Base-by-base conservation (phyloP, 2,329 filamentous ascomycete genomes). In the Hymenoscyphus linearis region DNA sequence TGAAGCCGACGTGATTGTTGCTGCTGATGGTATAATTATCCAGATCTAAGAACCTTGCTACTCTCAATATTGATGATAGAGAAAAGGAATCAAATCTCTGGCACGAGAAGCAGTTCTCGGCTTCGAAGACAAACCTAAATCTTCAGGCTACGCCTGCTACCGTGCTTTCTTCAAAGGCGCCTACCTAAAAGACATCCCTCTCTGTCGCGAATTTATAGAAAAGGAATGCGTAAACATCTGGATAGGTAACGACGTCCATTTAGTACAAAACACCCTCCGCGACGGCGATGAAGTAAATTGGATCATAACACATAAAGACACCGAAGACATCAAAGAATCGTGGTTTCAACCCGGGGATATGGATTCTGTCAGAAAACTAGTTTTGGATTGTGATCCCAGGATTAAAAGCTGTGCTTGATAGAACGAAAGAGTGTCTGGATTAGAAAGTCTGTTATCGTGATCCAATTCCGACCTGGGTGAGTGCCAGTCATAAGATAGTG, bases 401-500 rank as follows among this genome's bases (percentile, higher is more conserved):
- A 78, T 81, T 81, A 52, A 74, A 74, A 22, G 76, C 76, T 1
- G 77, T 79, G 2, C 75, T 82, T n/a, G 70, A 74, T 34, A 75
- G 75, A 62, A 81, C 77, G 9, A 72, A 75, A 26, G 69, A 72
- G 2, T 77, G 79, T 25, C 74, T 83, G 1, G 80, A 82, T 66
- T 84, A 80, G 80, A 82, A 82, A 65, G 78, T 83, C 26, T 80
- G 80, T 52, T 82, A 81, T 62, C 76, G 81, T 47, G 79, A 82
- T 65, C 81, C 80, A 0, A 72, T 81, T 10, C 77, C 80, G 0
- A 79, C 75, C 0, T 84, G 81, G 82, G 75, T 82, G 0, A 80
- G 77, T 0, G 71, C 72, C n/a, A 77, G 78, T 59, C 78, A 79
- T 40, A 75, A 76, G 50, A 80, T 82, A 58, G 79, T 76, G 1